Conservation (phyloP, 306 rosid genomes). For the Prunus davidiana region DNA sequence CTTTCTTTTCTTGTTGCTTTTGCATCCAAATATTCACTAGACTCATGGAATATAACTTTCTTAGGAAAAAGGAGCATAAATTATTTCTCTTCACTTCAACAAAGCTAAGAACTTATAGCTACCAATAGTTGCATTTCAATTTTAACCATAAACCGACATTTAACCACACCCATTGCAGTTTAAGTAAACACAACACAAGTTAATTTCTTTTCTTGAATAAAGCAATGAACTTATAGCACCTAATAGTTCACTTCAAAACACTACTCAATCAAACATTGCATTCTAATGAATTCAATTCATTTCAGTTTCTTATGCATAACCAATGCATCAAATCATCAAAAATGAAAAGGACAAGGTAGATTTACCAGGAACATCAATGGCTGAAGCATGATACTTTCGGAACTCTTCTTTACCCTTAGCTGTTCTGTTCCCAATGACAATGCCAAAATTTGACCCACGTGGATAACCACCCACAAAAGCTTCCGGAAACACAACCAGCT, state of each 20-base stretch:
- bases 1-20: not conserved
- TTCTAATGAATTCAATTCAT: not conserved
- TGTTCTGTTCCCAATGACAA: slow-evolving; percentile 60
- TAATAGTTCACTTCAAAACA: not conserved
- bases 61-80: not conserved
- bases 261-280: not conserved
- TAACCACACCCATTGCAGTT: not conserved
- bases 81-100: not conserved
- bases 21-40: not conserved
- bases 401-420: slow-evolving; percentile 85
- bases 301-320: not conserved
- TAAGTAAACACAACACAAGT: not conserved
- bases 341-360: not conserved
- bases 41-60: not conserved
- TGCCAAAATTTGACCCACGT: slow-evolving; percentile 76
- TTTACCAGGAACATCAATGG: slow-evolving; percentile 85
- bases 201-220: not conserved
- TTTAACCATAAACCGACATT: not conserved
- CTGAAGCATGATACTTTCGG: slow-evolving; percentile 73
- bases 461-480: slow-evolving; percentile 97
- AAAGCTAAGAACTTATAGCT: not conserved
- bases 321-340: not conserved
- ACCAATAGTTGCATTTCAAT: not conserved
- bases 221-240: not conserved
- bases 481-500: slow-evolving; percentile 91